These are phyloP conservation scores for Neocallimastix lanati DNA, from an alignment of 192 early-diverging fungal species.

Conservation along the genomic window DNA sequence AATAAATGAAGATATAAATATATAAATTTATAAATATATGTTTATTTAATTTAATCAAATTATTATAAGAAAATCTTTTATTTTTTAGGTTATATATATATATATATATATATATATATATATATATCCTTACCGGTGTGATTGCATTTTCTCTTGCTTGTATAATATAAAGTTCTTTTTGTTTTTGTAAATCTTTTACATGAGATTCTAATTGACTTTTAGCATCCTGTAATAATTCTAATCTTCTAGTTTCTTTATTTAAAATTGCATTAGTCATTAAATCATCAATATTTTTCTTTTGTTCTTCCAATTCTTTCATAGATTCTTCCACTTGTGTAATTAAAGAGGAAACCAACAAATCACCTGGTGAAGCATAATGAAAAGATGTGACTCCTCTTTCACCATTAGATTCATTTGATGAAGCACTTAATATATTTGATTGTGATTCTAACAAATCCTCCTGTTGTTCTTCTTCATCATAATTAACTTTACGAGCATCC, in stretches of 20 bases:
- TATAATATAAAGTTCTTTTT: slow-evolving; percentile 38
- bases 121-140: slow-evolving; percentile 23
- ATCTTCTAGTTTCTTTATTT: slow-evolving; percentile 2
- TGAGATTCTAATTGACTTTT: background rate
- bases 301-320: slow-evolving; percentile 32
- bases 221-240: background rate
- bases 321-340: slow-evolving; percentile 25
- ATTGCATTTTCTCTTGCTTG: slow-evolving; percentile 41
- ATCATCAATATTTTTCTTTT: slow-evolving; percentile 45
- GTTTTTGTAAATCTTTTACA: slow-evolving; percentile 22
- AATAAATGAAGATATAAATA: no score
- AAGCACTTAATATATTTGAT: no score
- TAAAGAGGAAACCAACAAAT: slow-evolving; percentile 38
- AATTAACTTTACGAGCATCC: background rate
- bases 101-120: no score
- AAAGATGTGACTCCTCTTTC: background rate
- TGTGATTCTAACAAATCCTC: background rate
- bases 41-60: no score
- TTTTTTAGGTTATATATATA: no score
- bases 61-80: no score
- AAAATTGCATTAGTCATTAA: slow-evolving; percentile 39
- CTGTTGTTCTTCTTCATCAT: background rate
- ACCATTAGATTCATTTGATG: background rate
- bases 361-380: slow-evolving; percentile 45
- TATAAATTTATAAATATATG: no score